Evolutionary conservation across 2,329 filamentous ascomycete genomes (phyloP).

Genomic region (Penicillium hordei): DNA sequence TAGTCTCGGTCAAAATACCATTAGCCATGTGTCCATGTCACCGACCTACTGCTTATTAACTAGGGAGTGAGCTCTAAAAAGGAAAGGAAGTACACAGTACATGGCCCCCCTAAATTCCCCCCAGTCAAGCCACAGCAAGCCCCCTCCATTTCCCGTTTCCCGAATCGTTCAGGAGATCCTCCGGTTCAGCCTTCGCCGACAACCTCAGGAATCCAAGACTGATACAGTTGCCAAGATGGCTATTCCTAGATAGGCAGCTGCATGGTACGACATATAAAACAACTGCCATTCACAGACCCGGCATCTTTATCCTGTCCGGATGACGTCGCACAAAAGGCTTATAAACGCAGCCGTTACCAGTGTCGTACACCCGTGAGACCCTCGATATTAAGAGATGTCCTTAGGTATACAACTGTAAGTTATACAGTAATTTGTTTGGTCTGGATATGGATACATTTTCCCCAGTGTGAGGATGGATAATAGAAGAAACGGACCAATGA

Average conservation of each 20-base stretch:
- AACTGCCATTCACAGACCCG: background rate
- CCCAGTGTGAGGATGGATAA: background rate
- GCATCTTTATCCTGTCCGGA: background rate
- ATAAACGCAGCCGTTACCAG: slow-evolving; percentile 8
- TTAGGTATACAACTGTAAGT: background rate
- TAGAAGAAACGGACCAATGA: background rate
- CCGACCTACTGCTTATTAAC: background rate
- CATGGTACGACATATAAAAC: background rate
- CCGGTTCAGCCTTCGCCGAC: background rate
- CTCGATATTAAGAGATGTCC: background rate
- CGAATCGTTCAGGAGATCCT: background rate
- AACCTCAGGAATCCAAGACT: background rate
- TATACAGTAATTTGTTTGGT: background rate
- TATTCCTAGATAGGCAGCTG: background rate
- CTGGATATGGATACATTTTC: background rate
- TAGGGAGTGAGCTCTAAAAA: no score
- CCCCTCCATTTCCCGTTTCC: background rate
- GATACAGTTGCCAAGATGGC: background rate
- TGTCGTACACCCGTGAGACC: background rate
- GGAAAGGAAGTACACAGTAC: background rate
- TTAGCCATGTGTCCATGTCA: background rate
- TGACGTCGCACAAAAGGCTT: background rate
- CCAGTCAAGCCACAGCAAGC: background rate
- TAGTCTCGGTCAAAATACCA: background rate
- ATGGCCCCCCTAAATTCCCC: background rate